Evolutionary conservation across 2,329 filamentous ascomycete species (phyloP), one percentile per base, ranked within the genome.

Genomic region (Pseudogymnoascus sp.): DNA sequence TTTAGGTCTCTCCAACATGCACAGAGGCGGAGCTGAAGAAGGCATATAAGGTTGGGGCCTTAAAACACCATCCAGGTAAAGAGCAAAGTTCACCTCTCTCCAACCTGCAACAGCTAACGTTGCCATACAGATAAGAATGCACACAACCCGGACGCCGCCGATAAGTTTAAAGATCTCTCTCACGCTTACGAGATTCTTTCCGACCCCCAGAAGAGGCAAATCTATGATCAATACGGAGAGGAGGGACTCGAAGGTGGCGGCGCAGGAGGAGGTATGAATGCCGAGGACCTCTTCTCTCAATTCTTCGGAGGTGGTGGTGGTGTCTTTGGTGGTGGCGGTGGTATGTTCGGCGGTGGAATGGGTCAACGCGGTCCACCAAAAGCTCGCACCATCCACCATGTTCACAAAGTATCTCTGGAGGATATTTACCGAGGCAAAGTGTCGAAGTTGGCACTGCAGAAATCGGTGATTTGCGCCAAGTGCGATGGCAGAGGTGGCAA

Each of bases 201-300:
- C 70, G 94, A 99, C 74, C 76, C 90, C 39, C 89, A 97, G 76
- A 97, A 97, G 83, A 91, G 94, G 73, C 78, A 86, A 70, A 75
- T 97, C 65, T 99, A 99, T 77, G 94, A 99, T 73, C 91, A 97
- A 77, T 96, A 95, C 87, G 94, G 94, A 69, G 92, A 99, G 80
- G 92, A 95, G 71, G 94, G 94, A 66, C 85, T 99, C 59, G 93
- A 97, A 74, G 92, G 92, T 68, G 92, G 90, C 71, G 90, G 81
- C 61, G 89, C 84, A 64, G 88, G 83, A 65, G 87, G 82, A 64
- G 92, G 92, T 73, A 97, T 97, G 91, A 91, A 90, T 68, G 93
- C 93, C 21, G 94, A 97, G 77, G 93, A 97, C 69, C 82, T 97
- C 66, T 97, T 97, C 74, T 91, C 92, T 48, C 92, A 97, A 79